Evolutionary conservation across 1,284 basidiomycete genomes (phyloP), one percentile per base, ranked within the genome.

Genomic region (Boletus semigastroideus): DNA sequence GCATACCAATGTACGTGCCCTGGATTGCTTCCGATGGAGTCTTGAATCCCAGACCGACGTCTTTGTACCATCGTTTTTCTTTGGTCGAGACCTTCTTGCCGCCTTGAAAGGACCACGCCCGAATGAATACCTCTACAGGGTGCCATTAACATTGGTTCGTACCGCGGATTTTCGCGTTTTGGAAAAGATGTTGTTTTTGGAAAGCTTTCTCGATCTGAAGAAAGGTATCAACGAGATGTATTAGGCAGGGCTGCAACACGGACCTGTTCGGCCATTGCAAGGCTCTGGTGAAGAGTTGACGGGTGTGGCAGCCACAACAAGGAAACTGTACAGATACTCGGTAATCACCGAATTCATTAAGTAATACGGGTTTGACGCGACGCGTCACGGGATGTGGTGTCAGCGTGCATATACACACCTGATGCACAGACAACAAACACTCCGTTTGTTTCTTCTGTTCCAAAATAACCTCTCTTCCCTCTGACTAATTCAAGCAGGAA

Each of bases 31-130:
- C 96, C 66, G 85, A 67, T 54, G 97, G 97, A 52, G 94, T 99
- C 86, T 96, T 96, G 82, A 94, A 97, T 52, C 94, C 94, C 55
- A 98, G 80, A 69, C 94, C 94, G 72, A 97, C 91, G 77, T 98
- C 94, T 83, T 98, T 99, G 82, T 94, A 98, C 97, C 97, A 99
- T 74, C 97, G 83, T 84, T 90, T 96, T 64, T 94, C 90, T 83
- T 90, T 98, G 65, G 93, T 93, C 57, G 87, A 82, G 60, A 93
- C 79, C 82, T 95, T 95, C 82, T 92, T 92, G 64, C 88, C 86
- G 66, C 78, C 90, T 91, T 69, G 50, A 54, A 55, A 57, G 58
- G 52, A 51, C 20, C 30, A 46, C 30, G 30, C 40, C 39, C 28
- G 34, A 42, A 57, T 66, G 50, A 63, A 53, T 27, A 36, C 16